phyloP scores from a whole-genome alignment of 495 filamentous ascomycete genomes.

The Neurospora sp. region DNA sequence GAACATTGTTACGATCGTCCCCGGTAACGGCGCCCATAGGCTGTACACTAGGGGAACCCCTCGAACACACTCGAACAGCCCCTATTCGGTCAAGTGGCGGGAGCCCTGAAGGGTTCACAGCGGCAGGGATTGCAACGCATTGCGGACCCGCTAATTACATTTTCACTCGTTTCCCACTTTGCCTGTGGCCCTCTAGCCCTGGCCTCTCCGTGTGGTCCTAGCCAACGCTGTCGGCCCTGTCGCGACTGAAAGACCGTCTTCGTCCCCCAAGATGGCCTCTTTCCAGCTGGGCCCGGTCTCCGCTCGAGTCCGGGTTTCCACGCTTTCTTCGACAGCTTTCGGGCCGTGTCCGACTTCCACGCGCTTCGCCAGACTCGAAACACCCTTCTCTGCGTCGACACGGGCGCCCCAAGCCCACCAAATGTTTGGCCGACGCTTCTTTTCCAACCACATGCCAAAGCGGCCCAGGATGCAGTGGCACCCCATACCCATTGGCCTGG shows the following conservation, averaged over 20 bases:
- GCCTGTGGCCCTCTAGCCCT: constrained; percentile 1
- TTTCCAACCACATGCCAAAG: constrained; percentile 26
- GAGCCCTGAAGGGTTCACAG: neutral
- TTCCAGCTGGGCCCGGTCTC: constrained; percentile 13
- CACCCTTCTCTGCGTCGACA: constrained; percentile 3
- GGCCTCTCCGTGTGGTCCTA: neutral
- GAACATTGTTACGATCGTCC: neutral
- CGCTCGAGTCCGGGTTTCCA: constrained; percentile 12
- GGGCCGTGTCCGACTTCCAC: constrained; percentile 7
- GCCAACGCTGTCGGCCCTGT: neutral
- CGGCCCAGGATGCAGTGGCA: constrained; percentile 67
- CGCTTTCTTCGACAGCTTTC: constrained; percentile 8
- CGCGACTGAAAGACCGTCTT: neutral
- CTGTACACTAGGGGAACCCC: neutral
- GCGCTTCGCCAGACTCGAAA: constrained; percentile 3
- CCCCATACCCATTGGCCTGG: constrained; percentile 86
- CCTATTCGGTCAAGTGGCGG: neutral
- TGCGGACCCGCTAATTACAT: neutral
- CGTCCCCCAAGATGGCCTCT: constrained; percentile 13
- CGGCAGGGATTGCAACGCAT: neutral
- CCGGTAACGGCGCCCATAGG: neutral
- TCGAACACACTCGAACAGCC: neutral
- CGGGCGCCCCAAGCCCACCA: constrained; percentile 6
- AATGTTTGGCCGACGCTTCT: constrained; percentile 14
- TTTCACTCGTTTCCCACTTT: neutral